Percentiles rank a stretch among this genome's conserved stretches.
Conservation (phyloP, 2,329 filamentous ascomycete genomes). For the Myriosclerotinia scirpicola region DNA sequence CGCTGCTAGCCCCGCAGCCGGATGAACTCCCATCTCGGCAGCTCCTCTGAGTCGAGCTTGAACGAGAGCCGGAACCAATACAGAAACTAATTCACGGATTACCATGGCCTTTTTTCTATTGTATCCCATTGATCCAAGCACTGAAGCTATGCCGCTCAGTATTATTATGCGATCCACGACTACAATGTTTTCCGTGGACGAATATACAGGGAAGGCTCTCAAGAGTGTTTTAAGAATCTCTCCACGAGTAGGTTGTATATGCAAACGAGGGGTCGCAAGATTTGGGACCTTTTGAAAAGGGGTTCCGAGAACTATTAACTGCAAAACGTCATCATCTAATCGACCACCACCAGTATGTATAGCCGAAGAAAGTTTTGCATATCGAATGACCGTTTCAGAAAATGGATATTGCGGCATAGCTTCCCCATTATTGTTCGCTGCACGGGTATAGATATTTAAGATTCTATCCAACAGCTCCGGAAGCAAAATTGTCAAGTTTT, state of each 20-base stretch:
- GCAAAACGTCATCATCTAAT: slow-evolving; percentile 59
- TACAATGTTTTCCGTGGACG: slow-evolving; percentile 64
- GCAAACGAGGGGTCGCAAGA: slow-evolving; percentile 53
- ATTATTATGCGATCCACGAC: slow-evolving; percentile 76
- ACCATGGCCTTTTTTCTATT: slow-evolving; percentile 90
- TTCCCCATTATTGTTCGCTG: slow-evolving; percentile 62
- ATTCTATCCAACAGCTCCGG: slow-evolving; percentile 77
- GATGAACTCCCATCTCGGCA: slow-evolving; percentile 94
- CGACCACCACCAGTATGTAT: slow-evolving; percentile 65
- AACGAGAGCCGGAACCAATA: slow-evolving; percentile 79
- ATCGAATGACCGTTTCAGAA: slow-evolving; percentile 71
- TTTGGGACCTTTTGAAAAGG: slow-evolving; percentile 51
- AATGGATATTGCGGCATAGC: slow-evolving; percentile 68
- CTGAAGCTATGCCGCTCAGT: slow-evolving; percentile 80
- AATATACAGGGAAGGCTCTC: slow-evolving; percentile 66
- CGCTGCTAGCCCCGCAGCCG: slow-evolving; percentile 80
- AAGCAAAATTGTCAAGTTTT: slow-evolving; percentile 57
- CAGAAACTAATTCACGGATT: slow-evolving; percentile 78
- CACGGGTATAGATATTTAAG: slow-evolving; percentile 68
- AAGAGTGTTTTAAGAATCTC: slow-evolving; percentile 66
- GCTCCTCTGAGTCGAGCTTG: slow-evolving; percentile 90
- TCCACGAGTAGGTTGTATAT: slow-evolving; percentile 57
- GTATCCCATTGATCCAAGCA: slow-evolving; percentile 76
- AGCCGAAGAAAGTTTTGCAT: slow-evolving; percentile 67
- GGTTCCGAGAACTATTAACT: slow-evolving; percentile 65